phyloP scores from a whole-genome alignment of 1,284 basidiomycete species.

The Rhizoctonia solani region DNA sequence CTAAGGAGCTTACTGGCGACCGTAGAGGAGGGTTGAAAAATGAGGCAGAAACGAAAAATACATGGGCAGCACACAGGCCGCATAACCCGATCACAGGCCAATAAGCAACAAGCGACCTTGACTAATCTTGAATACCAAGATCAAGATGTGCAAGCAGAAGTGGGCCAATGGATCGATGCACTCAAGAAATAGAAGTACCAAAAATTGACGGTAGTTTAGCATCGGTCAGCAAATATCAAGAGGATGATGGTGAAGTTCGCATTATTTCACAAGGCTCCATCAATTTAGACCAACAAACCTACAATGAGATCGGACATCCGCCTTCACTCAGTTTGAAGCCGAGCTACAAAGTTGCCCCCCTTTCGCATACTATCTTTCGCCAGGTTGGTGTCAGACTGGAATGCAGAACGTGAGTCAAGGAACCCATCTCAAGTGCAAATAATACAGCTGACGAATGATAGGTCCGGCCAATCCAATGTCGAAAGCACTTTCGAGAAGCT shows the following conservation, averaged over 20 bases:
- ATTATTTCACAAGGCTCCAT: neutral
- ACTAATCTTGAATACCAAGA: neutral
- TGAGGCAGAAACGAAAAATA: too few species aligned
- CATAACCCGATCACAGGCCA: too few species aligned
- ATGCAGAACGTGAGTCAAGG: constrained; percentile 5
- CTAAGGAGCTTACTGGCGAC: neutral
- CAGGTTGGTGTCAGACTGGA: constrained; percentile 14
- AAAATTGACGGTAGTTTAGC: neutral
- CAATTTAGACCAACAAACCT: neutral
- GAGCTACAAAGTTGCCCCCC: neutral
- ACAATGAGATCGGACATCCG: too few species aligned
- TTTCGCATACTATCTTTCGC: neutral
- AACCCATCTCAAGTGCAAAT: neutral
- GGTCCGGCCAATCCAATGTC: constrained; percentile 12
- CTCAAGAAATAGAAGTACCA: too few species aligned
- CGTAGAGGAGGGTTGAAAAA: neutral
- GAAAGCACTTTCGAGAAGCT: neutral
- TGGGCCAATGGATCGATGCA: neutral
- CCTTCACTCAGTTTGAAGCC: too few species aligned
- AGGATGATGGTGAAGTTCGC: neutral
- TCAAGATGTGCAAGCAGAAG: neutral
- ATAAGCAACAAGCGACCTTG: neutral
- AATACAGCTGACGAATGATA: neutral
- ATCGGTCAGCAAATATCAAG: neutral
- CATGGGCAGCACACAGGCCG: neutral